Evolutionary conservation across 164 flowering plant genomes (phyloP).

Genomic region (Stephania cephalantha): DNA sequence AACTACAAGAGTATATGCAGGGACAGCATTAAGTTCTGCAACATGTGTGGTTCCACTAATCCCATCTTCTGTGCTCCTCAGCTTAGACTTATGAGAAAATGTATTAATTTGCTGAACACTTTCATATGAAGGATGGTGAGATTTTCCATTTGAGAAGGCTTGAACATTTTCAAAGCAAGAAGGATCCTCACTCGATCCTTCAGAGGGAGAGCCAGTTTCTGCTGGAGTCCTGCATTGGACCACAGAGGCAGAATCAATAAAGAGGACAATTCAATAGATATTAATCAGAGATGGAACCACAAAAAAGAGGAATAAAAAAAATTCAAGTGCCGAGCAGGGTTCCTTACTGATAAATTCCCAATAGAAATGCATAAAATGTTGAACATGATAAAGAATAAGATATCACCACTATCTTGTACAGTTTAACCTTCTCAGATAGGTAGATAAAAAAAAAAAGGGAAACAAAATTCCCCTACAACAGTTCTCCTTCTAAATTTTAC

Average conservation of each 20-base stretch:
- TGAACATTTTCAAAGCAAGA: constrained; percentile 23
- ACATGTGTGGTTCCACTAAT: constrained; percentile 36
- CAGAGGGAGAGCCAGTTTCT: constrained; percentile 25
- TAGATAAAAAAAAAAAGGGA: neutral
- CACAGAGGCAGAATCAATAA: constrained; percentile 12
- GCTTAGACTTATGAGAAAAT: constrained; percentile 35
- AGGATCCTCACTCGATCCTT: constrained; percentile 19
- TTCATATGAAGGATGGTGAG: constrained; percentile 27
- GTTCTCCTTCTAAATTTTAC: neutral
- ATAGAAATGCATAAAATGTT: neutral
- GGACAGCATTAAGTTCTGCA: constrained; percentile 42
- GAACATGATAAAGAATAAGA: neutral
- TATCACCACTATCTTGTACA: too few species aligned
- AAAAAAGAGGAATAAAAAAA: neutral
- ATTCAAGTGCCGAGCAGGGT: neutral
- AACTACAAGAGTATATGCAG: constrained; percentile 41
- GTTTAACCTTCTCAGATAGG: neutral
- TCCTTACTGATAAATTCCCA: neutral
- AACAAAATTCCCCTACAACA: neutral
- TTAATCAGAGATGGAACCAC: neutral
- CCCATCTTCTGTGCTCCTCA: constrained; percentile 26
- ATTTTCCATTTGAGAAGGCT: constrained; percentile 20
- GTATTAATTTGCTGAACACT: constrained; percentile 31
- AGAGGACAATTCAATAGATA: constrained; percentile 1
- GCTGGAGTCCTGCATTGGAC: constrained; percentile 32